Evolutionary conservation across 2,329 filamentous ascomycete genomes (phyloP), one percentile per base, ranked within the genome.

Genomic region (Paracorniculantispora psalliotae): DNA sequence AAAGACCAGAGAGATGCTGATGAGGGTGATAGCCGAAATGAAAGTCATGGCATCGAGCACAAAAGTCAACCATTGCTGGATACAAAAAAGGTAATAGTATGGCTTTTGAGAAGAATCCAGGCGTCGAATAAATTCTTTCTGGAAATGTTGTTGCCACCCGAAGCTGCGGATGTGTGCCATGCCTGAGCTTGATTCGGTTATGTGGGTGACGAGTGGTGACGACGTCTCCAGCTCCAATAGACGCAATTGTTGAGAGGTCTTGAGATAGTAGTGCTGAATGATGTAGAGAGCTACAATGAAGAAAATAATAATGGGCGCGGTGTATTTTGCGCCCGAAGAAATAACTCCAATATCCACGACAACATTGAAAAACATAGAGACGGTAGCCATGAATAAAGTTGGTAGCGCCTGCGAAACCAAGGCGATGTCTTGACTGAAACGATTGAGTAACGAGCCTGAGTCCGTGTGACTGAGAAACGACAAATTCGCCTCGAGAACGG

Each of bases 41-140:
- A 77, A 74, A 1, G 79, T 74, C 4, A 79, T 68, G 9, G 80
- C 63, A 59, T 80, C 77, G 4, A 83, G 64, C 1, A 80, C 76
- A 2, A 83, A 66, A 0, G 69, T 76, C 0, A 82, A 68, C 82
- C 82, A 85, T 41, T 80, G 73, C 64, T 85, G 82, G 17, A 82
- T 75, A 30, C 76, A 77, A 55, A 75, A 79, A 6, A 85, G 69
- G 2, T 83, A 72, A 63, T 85, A 85, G 52, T 78, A 80, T 1
- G 82, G 81, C 30, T 74, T 69, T 62, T 85, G 82, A 0, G 81
- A 81, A 12, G 69, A 66, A 60, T 85, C 77, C 1, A 85, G 68
- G 0, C 81, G 71, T 4, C 65, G 61, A n/a, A 77, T 67, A 57
- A 79, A 81, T 60, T 74, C 74, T 28, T 73, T 63, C 30, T 74